These are phyloP conservation scores for Pyrus betulifolia DNA, from an alignment of 306 rosid species.

Conservation along the genomic window DNA sequence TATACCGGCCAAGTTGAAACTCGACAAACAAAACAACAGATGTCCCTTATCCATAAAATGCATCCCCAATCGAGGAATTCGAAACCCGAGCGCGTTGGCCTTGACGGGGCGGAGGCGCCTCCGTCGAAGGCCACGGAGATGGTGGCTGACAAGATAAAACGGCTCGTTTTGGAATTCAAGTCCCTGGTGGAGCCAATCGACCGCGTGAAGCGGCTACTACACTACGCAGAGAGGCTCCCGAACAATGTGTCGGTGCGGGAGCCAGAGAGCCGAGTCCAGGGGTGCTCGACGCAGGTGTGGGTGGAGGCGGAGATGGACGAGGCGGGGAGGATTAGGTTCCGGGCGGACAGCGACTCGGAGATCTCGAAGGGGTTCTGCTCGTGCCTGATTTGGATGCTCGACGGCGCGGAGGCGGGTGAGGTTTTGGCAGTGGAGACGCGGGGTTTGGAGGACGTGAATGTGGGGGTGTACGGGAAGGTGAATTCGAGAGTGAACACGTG, in stretches of 20 bases:
- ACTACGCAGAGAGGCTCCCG: conserved; percentile 55
- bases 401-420: conserved; percentile 54
- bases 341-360: conserved; percentile 81
- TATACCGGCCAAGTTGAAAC: not conserved
- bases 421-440: conserved; percentile 31
- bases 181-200: conserved; percentile 59
- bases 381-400: conserved; percentile 59
- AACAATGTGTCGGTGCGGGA: conserved; percentile 20
- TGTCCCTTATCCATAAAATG: not conserved
- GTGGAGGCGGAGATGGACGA: conserved; percentile 47
- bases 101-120: not conserved
- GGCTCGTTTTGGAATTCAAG: conserved; percentile 44
- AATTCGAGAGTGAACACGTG: conserved; percentile 68
- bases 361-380: conserved; percentile 73
- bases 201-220: conserved; percentile 56
- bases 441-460: conserved; percentile 42
- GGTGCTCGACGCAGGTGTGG: conserved; percentile 75
- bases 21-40: not conserved
- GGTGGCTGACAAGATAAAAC: conserved; percentile 23
- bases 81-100: conserved; percentile 4
- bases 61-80: not conserved
- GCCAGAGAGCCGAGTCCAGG: conserved; percentile 45
- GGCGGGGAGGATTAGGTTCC: conserved; percentile 44
- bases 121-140: not conserved
- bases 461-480: conserved; percentile 41